These are phyloP conservation scores for Aspergillus diversus DNA, from an alignment of 495 filamentous ascomycete species.

Conservation along the genomic window DNA sequence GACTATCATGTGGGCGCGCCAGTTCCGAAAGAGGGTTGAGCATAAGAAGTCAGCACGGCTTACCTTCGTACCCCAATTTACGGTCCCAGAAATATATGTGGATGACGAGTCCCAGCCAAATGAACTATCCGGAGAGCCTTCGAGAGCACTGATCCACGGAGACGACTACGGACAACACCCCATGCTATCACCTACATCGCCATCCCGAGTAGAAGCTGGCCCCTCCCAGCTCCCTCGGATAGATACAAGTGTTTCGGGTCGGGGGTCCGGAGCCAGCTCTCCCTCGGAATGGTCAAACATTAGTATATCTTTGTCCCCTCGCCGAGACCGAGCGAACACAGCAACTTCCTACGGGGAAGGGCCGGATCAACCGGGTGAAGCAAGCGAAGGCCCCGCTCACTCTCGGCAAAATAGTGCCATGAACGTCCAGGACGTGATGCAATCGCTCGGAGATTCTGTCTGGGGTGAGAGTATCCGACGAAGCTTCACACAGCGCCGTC, in stretches of 20 bases:
- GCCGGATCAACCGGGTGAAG: constrained; percentile 25
- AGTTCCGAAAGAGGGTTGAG: constrained; percentile 74
- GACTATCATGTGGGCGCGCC: constrained; percentile 85
- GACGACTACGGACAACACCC: constrained; percentile 21
- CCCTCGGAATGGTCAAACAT: constrained; percentile 50
- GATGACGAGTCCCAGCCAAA: constrained; percentile 64
- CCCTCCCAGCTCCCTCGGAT: constrained; percentile 41
- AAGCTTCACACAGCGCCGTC: constrained; percentile 76
- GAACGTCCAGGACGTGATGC: constrained; percentile 76
- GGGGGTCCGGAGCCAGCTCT: constrained; percentile 38
- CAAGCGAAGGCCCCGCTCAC: constrained; percentile 25
- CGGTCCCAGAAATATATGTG: constrained; percentile 88
- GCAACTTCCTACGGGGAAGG: constrained; percentile 35
- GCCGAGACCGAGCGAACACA: constrained; percentile 32
- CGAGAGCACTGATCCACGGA: constrained; percentile 14
- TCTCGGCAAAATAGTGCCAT: constrained; percentile 65
- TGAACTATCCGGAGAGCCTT: constrained; percentile 25
- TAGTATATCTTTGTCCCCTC: constrained; percentile 46
- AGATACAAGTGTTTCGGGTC: constrained; percentile 43
- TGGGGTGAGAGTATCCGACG: constrained; percentile 92
- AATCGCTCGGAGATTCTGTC: constrained; percentile 80
- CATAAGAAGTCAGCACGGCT: constrained; percentile 71
- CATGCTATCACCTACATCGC: constrained; percentile 46
- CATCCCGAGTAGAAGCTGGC: constrained; percentile 32
- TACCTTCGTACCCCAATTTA: constrained; percentile 76